Conservation (phyloP, 2,329 filamentous ascomycete genomes). For the Coleophoma cylindrospora region DNA sequence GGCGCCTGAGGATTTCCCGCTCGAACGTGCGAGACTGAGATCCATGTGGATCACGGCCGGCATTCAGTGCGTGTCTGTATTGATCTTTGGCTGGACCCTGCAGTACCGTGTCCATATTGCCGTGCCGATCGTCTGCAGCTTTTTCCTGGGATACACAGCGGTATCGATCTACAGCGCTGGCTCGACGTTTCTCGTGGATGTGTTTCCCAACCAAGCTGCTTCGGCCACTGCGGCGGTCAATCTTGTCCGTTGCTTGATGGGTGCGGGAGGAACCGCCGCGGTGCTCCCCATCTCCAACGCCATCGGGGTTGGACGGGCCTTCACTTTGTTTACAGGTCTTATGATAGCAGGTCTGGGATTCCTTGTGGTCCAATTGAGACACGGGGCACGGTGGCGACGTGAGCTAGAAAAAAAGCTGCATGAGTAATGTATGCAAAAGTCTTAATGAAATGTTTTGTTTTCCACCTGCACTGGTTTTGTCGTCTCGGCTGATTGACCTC, state of each 20-base stretch:
- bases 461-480: no score
- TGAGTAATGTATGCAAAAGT: no score
- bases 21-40: no score
- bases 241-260: constrained; percentile 27
- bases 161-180: constrained; percentile 28
- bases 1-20: no score
- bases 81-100: constrained; percentile 12
- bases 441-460: no score
- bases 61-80: no score
- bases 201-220: constrained; percentile 26
- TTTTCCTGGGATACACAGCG: constrained; percentile 28
- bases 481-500: no score
- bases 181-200: constrained; percentile 28
- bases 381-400: constrained; percentile 36
- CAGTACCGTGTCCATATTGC: constrained; percentile 25
- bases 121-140: constrained; percentile 25
- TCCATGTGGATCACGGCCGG: no score
- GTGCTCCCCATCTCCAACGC: constrained; percentile 20
- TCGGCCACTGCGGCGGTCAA: constrained; percentile 30
- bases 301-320: constrained; percentile 21
- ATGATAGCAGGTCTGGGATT: constrained; percentile 36
- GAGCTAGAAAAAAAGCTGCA: constrained; percentile 5
- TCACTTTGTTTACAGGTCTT: constrained; percentile 14
- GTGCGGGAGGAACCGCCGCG: constrained; percentile 25
- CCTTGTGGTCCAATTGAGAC: constrained; percentile 24